Conservation (phyloP, 202 grass and related monocot species). For the Alloteropsis angusta region DNA sequence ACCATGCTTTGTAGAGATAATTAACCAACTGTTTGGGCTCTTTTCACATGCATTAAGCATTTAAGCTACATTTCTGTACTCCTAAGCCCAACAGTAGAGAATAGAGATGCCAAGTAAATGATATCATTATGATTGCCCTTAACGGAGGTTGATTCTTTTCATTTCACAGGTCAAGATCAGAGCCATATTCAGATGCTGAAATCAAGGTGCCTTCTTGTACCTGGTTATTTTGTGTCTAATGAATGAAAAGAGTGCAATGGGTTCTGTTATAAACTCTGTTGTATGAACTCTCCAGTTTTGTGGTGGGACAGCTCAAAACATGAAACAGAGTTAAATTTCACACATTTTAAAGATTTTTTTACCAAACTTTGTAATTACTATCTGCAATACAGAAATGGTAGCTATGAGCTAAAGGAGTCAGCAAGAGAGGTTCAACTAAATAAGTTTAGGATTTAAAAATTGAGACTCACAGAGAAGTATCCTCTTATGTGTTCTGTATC, state of each 20-base stretch:
- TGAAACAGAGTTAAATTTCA: neutral
- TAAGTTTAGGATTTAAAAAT: neutral
- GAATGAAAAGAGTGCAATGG: neutral
- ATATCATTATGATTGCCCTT: neutral
- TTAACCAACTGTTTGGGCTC: neutral
- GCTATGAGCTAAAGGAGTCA: neutral
- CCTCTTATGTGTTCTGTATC: neutral
- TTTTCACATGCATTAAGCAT: neutral
- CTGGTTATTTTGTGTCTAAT: slow-evolving; percentile 3
- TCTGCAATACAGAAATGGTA: neutral
- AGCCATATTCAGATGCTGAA: slow-evolving; percentile 79
- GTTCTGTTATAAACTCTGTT: neutral
- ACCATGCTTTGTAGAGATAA: neutral
- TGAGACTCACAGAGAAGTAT: neutral
- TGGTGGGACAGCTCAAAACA: neutral
- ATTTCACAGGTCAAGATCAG: slow-evolving; percentile 44
- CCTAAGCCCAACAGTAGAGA: neutral
- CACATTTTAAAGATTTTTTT: neutral
- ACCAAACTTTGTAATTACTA: neutral
- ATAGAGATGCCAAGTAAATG: neutral
- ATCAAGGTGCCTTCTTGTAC: slow-evolving; percentile 62
- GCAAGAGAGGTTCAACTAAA: neutral
- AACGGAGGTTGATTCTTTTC: neutral
- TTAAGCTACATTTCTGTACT: neutral
- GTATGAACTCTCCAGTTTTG: neutral